Evolutionary conservation across 179 eudicot species (phyloP).

Genomic region (Beta macrorhiza): DNA sequence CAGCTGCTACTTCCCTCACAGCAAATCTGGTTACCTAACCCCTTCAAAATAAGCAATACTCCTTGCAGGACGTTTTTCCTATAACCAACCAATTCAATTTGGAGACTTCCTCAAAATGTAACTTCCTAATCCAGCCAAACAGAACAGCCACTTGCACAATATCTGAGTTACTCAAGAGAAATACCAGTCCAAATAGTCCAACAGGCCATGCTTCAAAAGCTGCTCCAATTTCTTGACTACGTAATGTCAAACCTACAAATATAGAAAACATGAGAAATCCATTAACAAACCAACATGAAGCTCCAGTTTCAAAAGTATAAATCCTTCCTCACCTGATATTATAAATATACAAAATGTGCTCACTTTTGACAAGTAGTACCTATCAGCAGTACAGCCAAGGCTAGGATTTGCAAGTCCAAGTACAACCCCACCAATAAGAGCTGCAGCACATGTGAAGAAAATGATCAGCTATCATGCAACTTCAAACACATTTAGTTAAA

Average conservation of each 20-base stretch:
- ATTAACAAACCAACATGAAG: background rate
- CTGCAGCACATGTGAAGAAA: slow-evolving; percentile 39
- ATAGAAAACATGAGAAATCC: slow-evolving; percentile 19
- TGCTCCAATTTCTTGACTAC: slow-evolving; percentile 83
- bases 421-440: slow-evolving; percentile 72
- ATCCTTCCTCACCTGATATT: slow-evolving; percentile 63
- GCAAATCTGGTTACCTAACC: background rate
- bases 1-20: background rate
- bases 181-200: slow-evolving; percentile 84
- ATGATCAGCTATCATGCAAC: slow-evolving; percentile 3
- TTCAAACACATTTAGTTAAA: background rate
- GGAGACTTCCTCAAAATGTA: background rate
- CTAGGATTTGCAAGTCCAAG: slow-evolving; percentile 78
- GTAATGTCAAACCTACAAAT: slow-evolving; percentile 73
- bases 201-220: slow-evolving; percentile 94
- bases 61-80: background rate
- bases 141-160: background rate
- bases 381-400: slow-evolving; percentile 77
- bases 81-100: background rate
- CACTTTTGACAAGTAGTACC: slow-evolving; percentile 60
- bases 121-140: background rate
- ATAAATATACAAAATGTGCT: slow-evolving; percentile 86
- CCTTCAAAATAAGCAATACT: background rate
- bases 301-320: background rate
- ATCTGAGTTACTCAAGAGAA: slow-evolving; percentile 23